Evolutionary conservation across 768 basidiomycete genomes (phyloP).

Genomic region (Scleroderma bovista): DNA sequence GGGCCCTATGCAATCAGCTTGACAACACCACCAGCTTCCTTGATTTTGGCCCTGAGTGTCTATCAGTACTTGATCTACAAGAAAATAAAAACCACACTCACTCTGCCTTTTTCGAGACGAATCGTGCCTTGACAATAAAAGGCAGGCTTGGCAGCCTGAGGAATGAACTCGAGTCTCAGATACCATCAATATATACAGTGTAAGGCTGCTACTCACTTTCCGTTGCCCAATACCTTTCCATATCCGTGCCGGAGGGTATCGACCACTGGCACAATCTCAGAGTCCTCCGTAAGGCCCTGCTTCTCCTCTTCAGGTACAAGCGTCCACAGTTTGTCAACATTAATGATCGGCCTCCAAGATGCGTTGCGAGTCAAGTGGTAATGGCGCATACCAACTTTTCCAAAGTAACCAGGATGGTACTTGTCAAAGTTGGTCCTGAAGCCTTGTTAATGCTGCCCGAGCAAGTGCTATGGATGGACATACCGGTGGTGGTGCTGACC

Average conservation of each 20-base stretch:
- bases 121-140: constrained; percentile 98
- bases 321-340: constrained; percentile 96
- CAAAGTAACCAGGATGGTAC: constrained; percentile 99
- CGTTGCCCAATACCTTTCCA: constrained; percentile 94
- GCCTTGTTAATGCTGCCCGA: background rate
- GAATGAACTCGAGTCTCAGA: background rate
- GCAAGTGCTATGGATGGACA: constrained; percentile 25
- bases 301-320: constrained; percentile 85
- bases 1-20: constrained; percentile 72
- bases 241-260: constrained; percentile 82
- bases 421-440: constrained; percentile 93
- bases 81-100: constrained; percentile 24
- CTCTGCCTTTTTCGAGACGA: constrained; percentile 87
- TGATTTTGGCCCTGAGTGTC: constrained; percentile 61
- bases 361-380: constrained; percentile 93
- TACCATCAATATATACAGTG: background rate
- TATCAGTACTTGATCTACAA: constrained; percentile 20
- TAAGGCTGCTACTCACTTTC: constrained; percentile 53
- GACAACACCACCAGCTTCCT: constrained; percentile 92
- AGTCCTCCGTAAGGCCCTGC: constrained; percentile 63
- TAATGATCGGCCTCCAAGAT: constrained; percentile 93
- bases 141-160: constrained; percentile 79
- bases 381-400: constrained; percentile 99
- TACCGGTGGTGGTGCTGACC: constrained; percentile 99
- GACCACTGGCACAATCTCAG: constrained; percentile 90